Base-by-base conservation (phyloP, 768 basidiomycete genomes). In the Mycena maculata region DNA sequence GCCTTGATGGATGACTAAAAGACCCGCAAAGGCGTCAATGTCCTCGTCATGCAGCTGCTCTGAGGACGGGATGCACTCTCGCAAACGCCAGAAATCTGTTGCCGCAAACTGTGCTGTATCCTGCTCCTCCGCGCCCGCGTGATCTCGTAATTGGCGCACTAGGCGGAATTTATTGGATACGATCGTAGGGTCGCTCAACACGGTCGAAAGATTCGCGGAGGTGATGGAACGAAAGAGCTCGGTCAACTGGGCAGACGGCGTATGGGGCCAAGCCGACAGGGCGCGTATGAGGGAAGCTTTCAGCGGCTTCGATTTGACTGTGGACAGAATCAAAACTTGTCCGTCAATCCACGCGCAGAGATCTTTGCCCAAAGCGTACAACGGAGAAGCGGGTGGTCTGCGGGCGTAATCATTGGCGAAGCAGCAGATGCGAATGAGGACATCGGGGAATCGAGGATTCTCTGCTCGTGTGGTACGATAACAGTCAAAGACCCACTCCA, bases 81-180 rank as follows among this genome's bases (percentile, higher is more conserved):
- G 95, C 74, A 97, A 79, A 41, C 88, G 86, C 95, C 95, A 98
- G 76, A 96, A 95, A 69, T 91, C 89, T 11, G 81, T 81, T 57
- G 80, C 79, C 0, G 86, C 80, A 60, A 92, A 93, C 30, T 82
- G 80, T 9, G 76, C 75, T 59, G 79, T 76, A 16, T 80, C 76
- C 50, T 86, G 83, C 12, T 78, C 73, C 5, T 77, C 74, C 16
- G 76, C 74, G 8, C 77, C 71, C 3, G 87, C 81, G 63, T 85
- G 78, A 23, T 88, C 84, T 3, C 82, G 81, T n/a, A 95, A 77
- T 53, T 86, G 86, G 31, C 89, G 87, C 27, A 91, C 92, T 23
- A 94, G 76, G 18, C 91, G 85, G 75, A 95, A 95, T 75, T 93
- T 95, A 76, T 90, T 92, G 3, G 90, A 87, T 2, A 85, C 82